Base-by-base conservation (phyloP, 2,329 filamentous ascomycete genomes). In the Aspergillus tamarii region DNA sequence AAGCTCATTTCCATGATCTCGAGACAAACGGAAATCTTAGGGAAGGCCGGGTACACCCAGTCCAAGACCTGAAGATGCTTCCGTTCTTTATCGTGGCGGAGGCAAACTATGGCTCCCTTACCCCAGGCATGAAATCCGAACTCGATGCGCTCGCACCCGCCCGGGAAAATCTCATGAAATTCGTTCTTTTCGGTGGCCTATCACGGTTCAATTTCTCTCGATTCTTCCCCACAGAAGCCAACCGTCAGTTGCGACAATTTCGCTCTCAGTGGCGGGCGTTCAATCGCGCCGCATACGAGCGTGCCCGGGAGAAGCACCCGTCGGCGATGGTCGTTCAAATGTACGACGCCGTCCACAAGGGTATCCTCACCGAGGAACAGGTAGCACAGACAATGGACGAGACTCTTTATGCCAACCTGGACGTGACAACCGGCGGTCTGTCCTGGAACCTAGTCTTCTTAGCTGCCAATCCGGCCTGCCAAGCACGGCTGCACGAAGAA, bases 341-440 rank as follows among this genome's bases (percentile, higher is more conserved):
- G 32, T 66, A 57, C 52, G 48, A 12, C 1, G 64, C 68, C 2
- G 54, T 62, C 8, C 61, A 64, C 0, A 26, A 68, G 8, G 73
- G 75, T 0, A 36, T 59, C 6, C 69, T 79, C 23, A 69, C 62
- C 1, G 60, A 59, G 14, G 70, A 75, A 7, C 62, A 80, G 48
- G 58, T 79, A 1, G 69, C 78, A 0, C 82, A 82, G 34, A 84
- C 82, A 0, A 67, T 84, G 7, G 81, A 84, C 63, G 82, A 84
- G 67, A 75, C 76, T 50, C 74, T 84, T 0, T 84, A 78, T 63
- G 82, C 80, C 2, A 84, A 84, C 62, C 73, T 84, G 1, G 82
- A 84, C 62, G 81, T 84, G 10, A 82, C 81, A 0, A 76, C 76
- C 2, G 78, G 79, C 5, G 80, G 69, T 1, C 55, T 83, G 0